These are phyloP conservation scores for Wallacemonas rigidus DNA, from an alignment of 208 protist genomes.

Conservation along the genomic window DNA sequence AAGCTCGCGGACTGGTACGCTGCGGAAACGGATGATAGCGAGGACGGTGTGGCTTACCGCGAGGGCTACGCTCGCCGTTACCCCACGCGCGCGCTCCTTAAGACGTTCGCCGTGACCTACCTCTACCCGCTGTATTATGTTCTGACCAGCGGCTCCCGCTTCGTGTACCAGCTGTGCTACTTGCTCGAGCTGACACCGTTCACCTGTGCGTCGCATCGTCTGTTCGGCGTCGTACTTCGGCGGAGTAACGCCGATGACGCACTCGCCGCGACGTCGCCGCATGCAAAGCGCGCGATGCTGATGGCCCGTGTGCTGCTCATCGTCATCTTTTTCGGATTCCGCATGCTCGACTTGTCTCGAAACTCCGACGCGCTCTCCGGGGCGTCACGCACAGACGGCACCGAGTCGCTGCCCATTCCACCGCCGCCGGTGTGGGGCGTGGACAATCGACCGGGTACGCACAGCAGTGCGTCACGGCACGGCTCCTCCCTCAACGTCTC, in stretches of 20 bases:
- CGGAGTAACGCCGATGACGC: conserved; percentile 47
- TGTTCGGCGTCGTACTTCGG: conserved; percentile 61
- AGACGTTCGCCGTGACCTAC: conserved; percentile 37
- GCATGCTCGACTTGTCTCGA: conserved; percentile 55
- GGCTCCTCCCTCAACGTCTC: conserved; percentile 4
- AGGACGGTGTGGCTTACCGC: conserved; percentile 52
- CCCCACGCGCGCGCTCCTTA: conserved; percentile 39
- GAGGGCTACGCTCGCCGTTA: conserved; percentile 44
- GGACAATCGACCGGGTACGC: conserved; percentile 28
- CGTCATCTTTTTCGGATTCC: conserved; percentile 65
- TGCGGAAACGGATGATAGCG: conserved; percentile 38
- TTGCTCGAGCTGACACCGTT: conserved; percentile 77
- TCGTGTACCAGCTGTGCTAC: conserved; percentile 64
- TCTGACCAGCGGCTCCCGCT: conserved; percentile 27
- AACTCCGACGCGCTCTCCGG: conserved; percentile 25
- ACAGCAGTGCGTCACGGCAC: background rate
- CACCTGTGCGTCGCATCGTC: conserved; percentile 46
- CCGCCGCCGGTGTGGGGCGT: conserved; percentile 65
- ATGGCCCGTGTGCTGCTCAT: conserved; percentile 66
- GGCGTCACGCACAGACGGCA: background rate
- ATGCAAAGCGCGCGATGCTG: conserved; percentile 48
- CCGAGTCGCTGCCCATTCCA: conserved; percentile 55
- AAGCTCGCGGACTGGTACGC: conserved; percentile 52
- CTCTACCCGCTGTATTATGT: conserved; percentile 64
- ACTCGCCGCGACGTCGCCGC: conserved; percentile 30